Evolutionary conservation across 1,284 basidiomycete genomes (phyloP).

Genomic region (Apiotrichum gracile): DNA sequence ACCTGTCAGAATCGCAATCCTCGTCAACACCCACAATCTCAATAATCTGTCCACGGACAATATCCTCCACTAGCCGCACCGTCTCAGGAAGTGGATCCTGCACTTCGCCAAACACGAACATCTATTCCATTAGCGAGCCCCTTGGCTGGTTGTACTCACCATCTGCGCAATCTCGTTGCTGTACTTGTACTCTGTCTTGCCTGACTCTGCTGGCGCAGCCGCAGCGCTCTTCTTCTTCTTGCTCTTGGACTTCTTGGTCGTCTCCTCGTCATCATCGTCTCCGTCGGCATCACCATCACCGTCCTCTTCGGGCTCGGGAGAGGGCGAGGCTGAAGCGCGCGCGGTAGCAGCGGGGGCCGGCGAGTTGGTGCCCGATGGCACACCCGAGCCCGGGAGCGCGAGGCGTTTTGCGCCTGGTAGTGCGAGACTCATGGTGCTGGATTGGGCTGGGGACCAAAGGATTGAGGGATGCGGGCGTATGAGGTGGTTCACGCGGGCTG

Average conservation of each 20-base stretch:
- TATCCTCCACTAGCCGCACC: constrained; percentile 88
- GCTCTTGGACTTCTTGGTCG: constrained; percentile 18
- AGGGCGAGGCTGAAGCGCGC: constrained; percentile 14
- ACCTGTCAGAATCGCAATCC: background rate
- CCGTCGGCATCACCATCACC: constrained; percentile 33
- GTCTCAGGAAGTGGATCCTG: constrained; percentile 83
- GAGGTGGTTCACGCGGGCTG: no score
- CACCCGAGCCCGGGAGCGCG: no score
- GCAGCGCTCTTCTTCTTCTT: constrained; percentile 24
- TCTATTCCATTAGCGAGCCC: constrained; percentile 53
- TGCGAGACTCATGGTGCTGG: no score
- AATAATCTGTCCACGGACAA: constrained; percentile 86
- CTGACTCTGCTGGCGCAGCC: constrained; percentile 1
- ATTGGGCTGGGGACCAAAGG: constrained; percentile 7
- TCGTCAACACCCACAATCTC: constrained; percentile 69
- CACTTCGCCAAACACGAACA: constrained; percentile 95
- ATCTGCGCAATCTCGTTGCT: constrained; percentile 77
- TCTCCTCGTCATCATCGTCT: constrained; percentile 24
- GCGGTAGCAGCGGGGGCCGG: background rate
- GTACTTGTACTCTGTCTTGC: constrained; percentile 60
- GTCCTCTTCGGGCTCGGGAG: constrained; percentile 26
- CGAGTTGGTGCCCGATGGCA: no score
- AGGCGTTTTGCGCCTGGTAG: no score
- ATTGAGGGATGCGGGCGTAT: no score
- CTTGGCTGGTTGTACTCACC: constrained; percentile 46